Evolutionary conservation across 2,329 filamentous ascomycete genomes (phyloP), one percentile per base, ranked within the genome.

Genomic region (Penicillium sp.): DNA sequence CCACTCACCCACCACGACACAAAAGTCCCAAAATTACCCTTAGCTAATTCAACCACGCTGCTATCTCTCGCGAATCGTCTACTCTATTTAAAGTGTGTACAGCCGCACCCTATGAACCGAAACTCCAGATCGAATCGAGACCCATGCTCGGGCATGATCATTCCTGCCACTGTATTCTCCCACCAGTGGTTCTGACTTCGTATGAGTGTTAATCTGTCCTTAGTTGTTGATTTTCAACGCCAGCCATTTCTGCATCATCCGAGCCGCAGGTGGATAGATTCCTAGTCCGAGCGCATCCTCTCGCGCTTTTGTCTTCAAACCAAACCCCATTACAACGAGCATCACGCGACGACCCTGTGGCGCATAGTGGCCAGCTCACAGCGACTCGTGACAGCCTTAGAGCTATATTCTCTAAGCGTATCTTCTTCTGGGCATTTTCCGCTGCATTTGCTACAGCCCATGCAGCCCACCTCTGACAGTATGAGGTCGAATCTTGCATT

Each of bases 311-410:
- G 48, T 51, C 48, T 51, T 51, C 10, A n/a, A 28, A 13, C 25
- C 33, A 19, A 16, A 38, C 56, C 52, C 48, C 57, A 52, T 53
- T 53, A 33, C 49, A 45, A 59, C 4, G 37, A 25, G 42, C 53
- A 63, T 63, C 62, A 66, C 57, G 45, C 60, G 60, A 57, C 46
- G 33, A 30, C 49, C 58, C 63, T 59, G 62, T 66, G 59, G 59
- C 55, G 57, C 52, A 53, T 14, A 11, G 30, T 57, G 49, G 43
- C 40, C 40, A 42, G 33, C 55, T 11, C 37, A 57, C 40, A 10
- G 22, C 13, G 10, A 46, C 19, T 43, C 46, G 49, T 57, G 28
- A 46, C 35, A 35, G 26, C 22, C 53, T n/a, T 19, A 5, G 19
- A 38, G 16, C 28, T 26, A 8, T 16, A 48, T 35, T 42, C 7